A percentile compares a stretch with the other conserved stretches of the same genome.
Evolutionary conservation across 257 asterid genomes (phyloP).

Genomic region (Capsicum pubescens): DNA sequence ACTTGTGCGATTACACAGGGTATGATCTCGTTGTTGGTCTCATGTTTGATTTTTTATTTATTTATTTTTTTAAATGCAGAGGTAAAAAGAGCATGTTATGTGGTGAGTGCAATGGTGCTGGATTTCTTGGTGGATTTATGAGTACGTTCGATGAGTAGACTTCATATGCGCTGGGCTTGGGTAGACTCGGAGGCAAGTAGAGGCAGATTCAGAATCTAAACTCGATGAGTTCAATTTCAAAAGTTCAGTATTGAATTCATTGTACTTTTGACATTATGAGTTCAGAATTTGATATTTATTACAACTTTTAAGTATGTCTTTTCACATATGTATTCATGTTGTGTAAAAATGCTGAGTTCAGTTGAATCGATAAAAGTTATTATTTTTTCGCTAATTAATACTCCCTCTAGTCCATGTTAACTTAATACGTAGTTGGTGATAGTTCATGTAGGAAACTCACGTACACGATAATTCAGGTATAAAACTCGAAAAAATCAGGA

Average conservation of each 20-base stretch:
- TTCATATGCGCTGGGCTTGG: neutral
- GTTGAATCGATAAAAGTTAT: neutral
- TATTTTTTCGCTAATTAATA: too few species aligned
- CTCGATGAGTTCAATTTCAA: too few species aligned
- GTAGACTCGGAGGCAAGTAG: conserved; percentile 11
- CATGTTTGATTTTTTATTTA: neutral
- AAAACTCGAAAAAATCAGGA: too few species aligned
- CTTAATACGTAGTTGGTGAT: too few species aligned
- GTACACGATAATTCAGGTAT: too few species aligned
- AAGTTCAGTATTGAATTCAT: neutral
- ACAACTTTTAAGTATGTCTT: neutral
- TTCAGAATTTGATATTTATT: neutral
- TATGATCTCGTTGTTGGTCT: neutral
- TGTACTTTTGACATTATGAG: neutral
- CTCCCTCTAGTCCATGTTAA: too few species aligned
- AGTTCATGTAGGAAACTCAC: too few species aligned
- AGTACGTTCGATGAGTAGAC: conserved; percentile 64
- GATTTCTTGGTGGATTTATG: conserved; percentile 92
- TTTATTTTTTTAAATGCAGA: conserved; percentile 42
- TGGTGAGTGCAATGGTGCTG: conserved; percentile 93
- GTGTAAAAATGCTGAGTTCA: neutral
- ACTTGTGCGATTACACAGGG: too few species aligned
- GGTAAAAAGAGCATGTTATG: conserved; percentile 81
- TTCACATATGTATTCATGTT: neutral
- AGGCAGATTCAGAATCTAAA: neutral